These are phyloP conservation scores for Pholiota molesta DNA, from an alignment of 768 basidiomycete genomes.

Conservation along the genomic window DNA sequence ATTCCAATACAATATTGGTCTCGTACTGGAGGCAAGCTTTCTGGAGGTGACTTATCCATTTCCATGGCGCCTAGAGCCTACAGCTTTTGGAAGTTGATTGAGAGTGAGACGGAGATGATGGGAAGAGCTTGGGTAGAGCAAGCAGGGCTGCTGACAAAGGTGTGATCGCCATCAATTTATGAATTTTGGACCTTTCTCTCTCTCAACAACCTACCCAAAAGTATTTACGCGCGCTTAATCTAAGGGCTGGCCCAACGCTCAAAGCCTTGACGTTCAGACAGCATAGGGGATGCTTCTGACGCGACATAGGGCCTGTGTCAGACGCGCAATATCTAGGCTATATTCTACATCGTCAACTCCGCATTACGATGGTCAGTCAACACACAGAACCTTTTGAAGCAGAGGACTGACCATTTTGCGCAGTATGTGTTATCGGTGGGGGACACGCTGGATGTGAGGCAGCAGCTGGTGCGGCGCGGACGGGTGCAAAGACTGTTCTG, in stretches of 20 bases:
- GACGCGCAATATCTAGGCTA: constrained; percentile 1
- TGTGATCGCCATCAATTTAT: too few relatives aligned
- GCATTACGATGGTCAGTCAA: constrained; percentile 18
- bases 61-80: too few relatives aligned
- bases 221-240: not conserved
- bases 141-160: too few relatives aligned
- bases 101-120: too few relatives aligned
- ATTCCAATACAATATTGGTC: too few relatives aligned
- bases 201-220: not conserved
- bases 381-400: not conserved
- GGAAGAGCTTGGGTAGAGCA: too few relatives aligned
- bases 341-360: constrained; percentile 9
- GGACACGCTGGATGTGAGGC: constrained; percentile 96
- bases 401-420: not conserved
- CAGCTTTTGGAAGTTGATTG: too few relatives aligned
- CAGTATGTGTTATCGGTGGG: constrained; percentile 87
- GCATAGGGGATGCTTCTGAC: constrained; percentile 1
- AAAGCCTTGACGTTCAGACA: not conserved
- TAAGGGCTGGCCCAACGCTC: not conserved
- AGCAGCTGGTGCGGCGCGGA: constrained; percentile 81
- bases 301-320: not conserved
- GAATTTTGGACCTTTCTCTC: too few relatives aligned
- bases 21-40: too few relatives aligned
- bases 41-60: too few relatives aligned
- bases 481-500: constrained; percentile 79